Evolutionary conservation across 78 protist genomes (phyloP).

Genomic region (Chrysochromulina tobinii): DNA sequence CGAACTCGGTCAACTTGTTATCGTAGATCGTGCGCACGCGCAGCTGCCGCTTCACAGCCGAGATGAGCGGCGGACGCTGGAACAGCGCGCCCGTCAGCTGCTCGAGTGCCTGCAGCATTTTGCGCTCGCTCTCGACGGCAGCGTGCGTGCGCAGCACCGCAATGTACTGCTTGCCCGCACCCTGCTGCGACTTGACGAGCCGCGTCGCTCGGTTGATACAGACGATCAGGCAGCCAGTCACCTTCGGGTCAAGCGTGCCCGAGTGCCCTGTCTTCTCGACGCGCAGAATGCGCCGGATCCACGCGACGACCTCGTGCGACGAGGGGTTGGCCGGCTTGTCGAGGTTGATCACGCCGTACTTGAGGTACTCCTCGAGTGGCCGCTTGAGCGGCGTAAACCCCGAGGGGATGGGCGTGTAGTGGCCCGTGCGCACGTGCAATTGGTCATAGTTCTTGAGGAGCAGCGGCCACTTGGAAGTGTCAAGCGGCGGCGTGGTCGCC

Average conservation of each 20-base stretch:
- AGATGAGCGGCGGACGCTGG: conserved; percentile 99
- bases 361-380: conserved; percentile 88
- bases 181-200: conserved; percentile 99
- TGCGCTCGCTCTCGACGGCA: conserved; percentile 53
- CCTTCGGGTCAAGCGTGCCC: conserved; percentile 99
- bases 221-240: conserved; percentile 98
- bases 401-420: conserved; percentile 95
- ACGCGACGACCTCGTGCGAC: conserved; percentile 99
- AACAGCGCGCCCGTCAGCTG: conserved; percentile 97
- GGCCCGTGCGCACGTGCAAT: conserved; percentile 90
- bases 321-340: conserved; percentile 99
- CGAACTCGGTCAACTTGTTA: conserved; percentile 90
- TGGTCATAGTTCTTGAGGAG: conserved; percentile 93
- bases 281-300: conserved; percentile 92
- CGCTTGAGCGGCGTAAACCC: conserved; percentile 96
- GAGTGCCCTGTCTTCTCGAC: conserved; percentile 97
- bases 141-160: conserved; percentile 91
- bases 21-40: conserved; percentile 97
- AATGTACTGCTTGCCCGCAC: conserved; percentile 99
- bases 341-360: conserved; percentile 97
- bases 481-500: conserved; percentile 43
- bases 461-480: conserved; percentile 85
- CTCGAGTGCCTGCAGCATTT: conserved; percentile 67
- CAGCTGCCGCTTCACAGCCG: conserved; percentile 96
- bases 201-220: conserved; percentile 99